Evolutionary conservation across 1,139 yeast genomes (phyloP).

Genomic region (Maudiozyma humilis): DNA sequence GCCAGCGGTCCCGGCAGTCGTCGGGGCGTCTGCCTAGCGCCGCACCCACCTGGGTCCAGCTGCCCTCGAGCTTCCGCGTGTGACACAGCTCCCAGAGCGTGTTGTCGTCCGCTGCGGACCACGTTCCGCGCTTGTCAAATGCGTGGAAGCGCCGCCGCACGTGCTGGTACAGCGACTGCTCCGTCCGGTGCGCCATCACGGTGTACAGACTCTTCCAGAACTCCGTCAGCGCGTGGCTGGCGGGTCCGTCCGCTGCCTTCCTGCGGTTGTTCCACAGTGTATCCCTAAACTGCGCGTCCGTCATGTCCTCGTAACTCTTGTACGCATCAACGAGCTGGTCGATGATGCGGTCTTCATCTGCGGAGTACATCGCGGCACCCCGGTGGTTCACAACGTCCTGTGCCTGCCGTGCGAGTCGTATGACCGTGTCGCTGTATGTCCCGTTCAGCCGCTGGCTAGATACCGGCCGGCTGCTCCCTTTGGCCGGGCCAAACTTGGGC

Average conservation of each 20-base stretch:
- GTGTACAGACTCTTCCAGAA: slow-evolving; percentile 78
- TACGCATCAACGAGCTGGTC: neutral
- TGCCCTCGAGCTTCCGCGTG: slow-evolving; percentile 49
- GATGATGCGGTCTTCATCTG: neutral
- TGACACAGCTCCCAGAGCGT: slow-evolving; percentile 52
- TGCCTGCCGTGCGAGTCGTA: neutral
- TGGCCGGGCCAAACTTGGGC: slow-evolving; percentile 15
- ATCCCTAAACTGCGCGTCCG: neutral
- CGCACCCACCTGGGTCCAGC: slow-evolving; percentile 77
- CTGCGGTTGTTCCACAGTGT: slow-evolving; percentile 1
- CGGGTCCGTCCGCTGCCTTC: too few relatives aligned
- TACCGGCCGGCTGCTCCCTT: neutral
- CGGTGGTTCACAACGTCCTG: neutral
- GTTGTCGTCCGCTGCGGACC: slow-evolving; percentile 74
- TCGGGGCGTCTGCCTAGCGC: slow-evolving; percentile 88
- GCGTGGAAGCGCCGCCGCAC: slow-evolving; percentile 80
- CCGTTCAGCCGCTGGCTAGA: neutral
- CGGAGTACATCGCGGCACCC: neutral
- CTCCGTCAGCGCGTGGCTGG: slow-evolving; percentile 64
- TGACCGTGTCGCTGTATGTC: neutral
- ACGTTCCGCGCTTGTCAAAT: slow-evolving; percentile 78
- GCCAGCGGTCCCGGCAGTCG: slow-evolving; percentile 91
- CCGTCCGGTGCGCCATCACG: slow-evolving; percentile 70
- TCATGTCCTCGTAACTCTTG: neutral
- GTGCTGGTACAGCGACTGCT: slow-evolving; percentile 85